phyloP scores from a whole-genome alignment of 2,329 filamentous ascomycete genomes.

The Trichoderma sp. region DNA sequence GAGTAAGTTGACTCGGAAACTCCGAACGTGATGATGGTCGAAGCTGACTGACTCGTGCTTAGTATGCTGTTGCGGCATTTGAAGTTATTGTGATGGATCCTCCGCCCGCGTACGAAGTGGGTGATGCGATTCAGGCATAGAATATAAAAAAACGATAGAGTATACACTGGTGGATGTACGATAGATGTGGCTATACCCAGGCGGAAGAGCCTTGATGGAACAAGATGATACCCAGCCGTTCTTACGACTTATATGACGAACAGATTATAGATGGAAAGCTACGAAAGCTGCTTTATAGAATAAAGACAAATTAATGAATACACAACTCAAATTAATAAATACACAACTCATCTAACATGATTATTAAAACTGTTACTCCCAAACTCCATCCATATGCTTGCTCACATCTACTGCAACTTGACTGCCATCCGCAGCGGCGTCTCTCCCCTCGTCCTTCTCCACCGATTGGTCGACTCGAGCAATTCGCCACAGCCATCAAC shows the following conservation, averaged over 20 bases:
- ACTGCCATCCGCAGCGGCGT: slow-evolving; percentile 16
- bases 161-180: neutral
- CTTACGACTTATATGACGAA: neutral
- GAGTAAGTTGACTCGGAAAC: neutral
- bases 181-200: neutral
- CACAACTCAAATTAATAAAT: neutral
- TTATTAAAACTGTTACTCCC: neutral
- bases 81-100: slow-evolving; percentile 11
- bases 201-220: neutral
- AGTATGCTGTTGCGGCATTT: slow-evolving; percentile 4
- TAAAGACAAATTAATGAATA: neutral
- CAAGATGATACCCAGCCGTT: slow-evolving; percentile 1
- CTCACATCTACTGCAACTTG: neutral
- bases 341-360: neutral
- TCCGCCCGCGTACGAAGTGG: slow-evolving; percentile 6
- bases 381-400: neutral
- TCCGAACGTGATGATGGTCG: neutral
- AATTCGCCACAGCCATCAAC: slow-evolving; percentile 28
- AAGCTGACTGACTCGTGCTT: neutral
- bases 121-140: neutral
- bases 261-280: neutral
- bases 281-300: neutral
- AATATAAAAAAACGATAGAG: neutral
- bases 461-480: slow-evolving; percentile 26
- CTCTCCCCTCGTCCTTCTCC: slow-evolving; percentile 28